Percentiles rank a stretch among this genome's conserved stretches.
These are phyloP conservation scores for Pneumocystis murina DNA, from an alignment of 1,139 yeast species.

Conservation along the genomic window DNA sequence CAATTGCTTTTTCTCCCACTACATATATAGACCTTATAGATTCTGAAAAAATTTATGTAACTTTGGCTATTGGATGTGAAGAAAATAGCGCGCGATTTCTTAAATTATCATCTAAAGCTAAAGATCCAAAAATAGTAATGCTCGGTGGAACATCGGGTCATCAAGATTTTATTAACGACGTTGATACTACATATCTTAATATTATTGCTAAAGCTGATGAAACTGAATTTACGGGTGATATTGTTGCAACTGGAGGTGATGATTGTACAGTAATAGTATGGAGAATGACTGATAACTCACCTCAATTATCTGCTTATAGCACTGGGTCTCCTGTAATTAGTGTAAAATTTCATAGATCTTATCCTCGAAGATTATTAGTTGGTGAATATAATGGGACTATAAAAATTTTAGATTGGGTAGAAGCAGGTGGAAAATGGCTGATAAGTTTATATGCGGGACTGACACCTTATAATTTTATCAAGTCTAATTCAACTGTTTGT, in stretches of 20 bases:
- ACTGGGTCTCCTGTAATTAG: conserved; percentile 2
- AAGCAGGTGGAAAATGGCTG: background rate
- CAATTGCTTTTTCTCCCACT: background rate
- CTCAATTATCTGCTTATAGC: conserved; percentile 3
- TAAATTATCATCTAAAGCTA: background rate
- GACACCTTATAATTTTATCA: background rate
- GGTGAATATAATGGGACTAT: conserved; percentile 1
- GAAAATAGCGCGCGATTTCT: background rate
- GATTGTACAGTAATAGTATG: conserved; percentile 3
- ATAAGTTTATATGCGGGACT: background rate
- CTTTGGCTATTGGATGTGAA: background rate
- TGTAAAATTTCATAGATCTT: conserved; percentile 1
- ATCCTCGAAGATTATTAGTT: conserved; percentile 5
- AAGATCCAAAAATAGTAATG: background rate
- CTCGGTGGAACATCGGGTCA: conserved; percentile 6
- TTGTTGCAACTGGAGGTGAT: conserved; percentile 5
- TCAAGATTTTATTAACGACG: conserved; percentile 4
- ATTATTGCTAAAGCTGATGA: background rate
- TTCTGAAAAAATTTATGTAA: background rate
- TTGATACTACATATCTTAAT: background rate
- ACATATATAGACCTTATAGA: background rate
- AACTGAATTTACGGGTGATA: conserved; percentile 1
- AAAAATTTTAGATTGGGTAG: conserved; percentile 4
- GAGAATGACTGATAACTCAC: conserved; percentile 2
- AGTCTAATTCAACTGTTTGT: background rate